Percentiles rank a stretch among this genome's conserved stretches.
Evolutionary conservation across 352 stramenopile genomes (phyloP).

Genomic region (Phytophthora multivora): DNA sequence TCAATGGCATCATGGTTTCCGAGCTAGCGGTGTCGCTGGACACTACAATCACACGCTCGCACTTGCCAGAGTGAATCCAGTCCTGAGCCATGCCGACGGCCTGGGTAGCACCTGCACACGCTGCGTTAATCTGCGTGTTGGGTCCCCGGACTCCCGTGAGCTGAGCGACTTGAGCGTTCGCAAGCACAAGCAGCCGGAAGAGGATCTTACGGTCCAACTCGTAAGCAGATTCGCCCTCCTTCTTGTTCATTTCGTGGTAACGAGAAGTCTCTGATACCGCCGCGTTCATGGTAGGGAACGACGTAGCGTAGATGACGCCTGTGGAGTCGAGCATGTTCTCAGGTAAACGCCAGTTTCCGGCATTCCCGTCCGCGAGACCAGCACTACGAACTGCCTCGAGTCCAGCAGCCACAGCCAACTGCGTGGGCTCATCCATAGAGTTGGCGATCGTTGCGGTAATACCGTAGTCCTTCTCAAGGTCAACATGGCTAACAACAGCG

Average conservation of each 20-base stretch:
- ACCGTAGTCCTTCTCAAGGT: conserved; percentile 83
- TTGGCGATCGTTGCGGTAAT: conserved; percentile 87
- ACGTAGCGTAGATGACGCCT: conserved; percentile 95
- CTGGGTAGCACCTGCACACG: conserved; percentile 94
- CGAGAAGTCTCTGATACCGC: conserved; percentile 90
- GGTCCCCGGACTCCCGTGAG: conserved; percentile 93
- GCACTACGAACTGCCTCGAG: conserved; percentile 94
- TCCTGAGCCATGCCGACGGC: conserved; percentile 94
- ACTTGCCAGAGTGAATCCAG: conserved; percentile 93
- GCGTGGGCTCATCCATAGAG: conserved; percentile 95
- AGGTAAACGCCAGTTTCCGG: conserved; percentile 86
- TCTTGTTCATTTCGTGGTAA: conserved; percentile 52
- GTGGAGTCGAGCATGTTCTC: conserved; percentile 87
- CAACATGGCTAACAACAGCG: conserved; percentile 77
- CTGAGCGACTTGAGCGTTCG: conserved; percentile 96
- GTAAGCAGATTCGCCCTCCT: conserved; percentile 47
- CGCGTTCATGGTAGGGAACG: conserved; percentile 95
- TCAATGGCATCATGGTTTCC: conserved; percentile 91
- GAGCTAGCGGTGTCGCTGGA: conserved; percentile 93
- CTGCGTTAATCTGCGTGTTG: conserved; percentile 97
- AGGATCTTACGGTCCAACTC: conserved; percentile 98
- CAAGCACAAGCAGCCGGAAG: conserved; percentile 95
- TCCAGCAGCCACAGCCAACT: conserved; percentile 94
- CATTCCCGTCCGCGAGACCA: conserved; percentile 66
- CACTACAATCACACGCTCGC: conserved; percentile 94